Percentiles rank a stretch among this genome's conserved stretches.
phyloP scores from a whole-genome alignment of 2,329 filamentous ascomycete genomes.

The Hymenoscyphus linearis region DNA sequence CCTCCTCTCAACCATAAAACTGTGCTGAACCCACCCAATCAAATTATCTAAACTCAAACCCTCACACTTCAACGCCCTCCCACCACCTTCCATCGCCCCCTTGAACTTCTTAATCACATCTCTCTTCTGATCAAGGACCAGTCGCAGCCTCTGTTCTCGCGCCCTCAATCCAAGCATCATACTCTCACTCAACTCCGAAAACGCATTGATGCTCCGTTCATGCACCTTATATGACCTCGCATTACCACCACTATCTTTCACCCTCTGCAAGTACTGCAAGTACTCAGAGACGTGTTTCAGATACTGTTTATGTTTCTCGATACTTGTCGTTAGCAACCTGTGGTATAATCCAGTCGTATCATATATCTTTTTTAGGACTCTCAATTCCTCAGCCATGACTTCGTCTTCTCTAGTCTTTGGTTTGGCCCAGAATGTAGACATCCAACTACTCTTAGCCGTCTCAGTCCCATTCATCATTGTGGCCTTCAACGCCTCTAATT shows the following conservation, averaged over 20 bases:
- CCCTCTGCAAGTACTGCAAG: not conserved
- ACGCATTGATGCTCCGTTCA: not conserved
- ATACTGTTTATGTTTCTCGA: not conserved
- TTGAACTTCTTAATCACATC: not conserved
- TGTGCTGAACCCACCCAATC: not conserved
- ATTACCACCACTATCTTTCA: not conserved
- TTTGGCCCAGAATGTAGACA: too few species aligned
- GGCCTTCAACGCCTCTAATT: not conserved
- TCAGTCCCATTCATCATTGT: not conserved
- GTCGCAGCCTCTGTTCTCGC: not conserved
- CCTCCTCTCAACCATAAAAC: not conserved
- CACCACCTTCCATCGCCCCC: not conserved
- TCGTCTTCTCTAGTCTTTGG: not conserved
- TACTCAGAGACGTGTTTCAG: not conserved
- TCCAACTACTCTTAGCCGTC: not conserved
- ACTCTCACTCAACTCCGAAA: not conserved
- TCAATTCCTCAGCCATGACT: not conserved
- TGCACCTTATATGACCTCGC: not conserved
- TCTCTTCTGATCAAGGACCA: not conserved
- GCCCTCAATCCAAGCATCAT: not conserved
- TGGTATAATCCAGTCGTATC: not conserved
- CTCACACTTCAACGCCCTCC: not conserved
- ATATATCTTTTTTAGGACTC: not conserved
- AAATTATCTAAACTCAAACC: not conserved
- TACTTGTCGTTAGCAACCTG: not conserved